Evolutionary conservation across 768 basidiomycete species (phyloP), one percentile per base, ranked within the genome.

Genomic region (Trametes meyenii): DNA sequence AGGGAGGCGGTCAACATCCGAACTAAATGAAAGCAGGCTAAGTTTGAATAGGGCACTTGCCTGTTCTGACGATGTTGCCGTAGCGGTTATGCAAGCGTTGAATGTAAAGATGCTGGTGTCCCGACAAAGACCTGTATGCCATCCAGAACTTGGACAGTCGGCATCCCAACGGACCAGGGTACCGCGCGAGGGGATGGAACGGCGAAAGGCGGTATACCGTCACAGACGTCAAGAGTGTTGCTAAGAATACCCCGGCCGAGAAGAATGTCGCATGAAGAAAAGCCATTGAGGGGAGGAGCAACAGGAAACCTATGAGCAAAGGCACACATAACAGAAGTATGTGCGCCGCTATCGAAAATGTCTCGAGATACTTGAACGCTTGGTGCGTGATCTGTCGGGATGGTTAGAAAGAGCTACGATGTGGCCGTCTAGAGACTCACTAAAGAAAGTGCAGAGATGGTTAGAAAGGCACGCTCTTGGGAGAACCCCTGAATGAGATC

Each of bases 181-280:
- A 73, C 19, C 67, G 58, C 1, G 75, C 74, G 7, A 79, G 69
- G 1, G 77, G 77, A 50, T 79, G 78, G 58, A 73, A 73, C 0
- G 77, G 77, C 14, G 76, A 75, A 29, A 77, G 55, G 0, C 77
- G 74, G 55, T 78, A 78, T n/a, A 70, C 23, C 35, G 66, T 35
- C 12, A 75, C 71, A n/a, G 74, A 77, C 1, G 38, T 7, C 6
- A 51, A 8, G 2, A 62, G 19, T 1, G 55, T 58, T 17, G 21
- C 12, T 40, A 50, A 14, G 42, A 50, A 36, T 1, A 40, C 39
- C 5, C 10, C 17, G 40, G 21, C 14, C 6, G 49, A 50, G 29
- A 42, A 1, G 40, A 14, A 35, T 21, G n/a, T 26, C 1, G 49
- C 57, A 13, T 39, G 26, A 12, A 44, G 12, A 2, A 17, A 6